A percentile compares a stretch with the other conserved stretches of the same genome.
These are phyloP conservation scores for Chlamydomonas sp. DNA, from an alignment of 139 green algal species.

Conservation along the genomic window DNA sequence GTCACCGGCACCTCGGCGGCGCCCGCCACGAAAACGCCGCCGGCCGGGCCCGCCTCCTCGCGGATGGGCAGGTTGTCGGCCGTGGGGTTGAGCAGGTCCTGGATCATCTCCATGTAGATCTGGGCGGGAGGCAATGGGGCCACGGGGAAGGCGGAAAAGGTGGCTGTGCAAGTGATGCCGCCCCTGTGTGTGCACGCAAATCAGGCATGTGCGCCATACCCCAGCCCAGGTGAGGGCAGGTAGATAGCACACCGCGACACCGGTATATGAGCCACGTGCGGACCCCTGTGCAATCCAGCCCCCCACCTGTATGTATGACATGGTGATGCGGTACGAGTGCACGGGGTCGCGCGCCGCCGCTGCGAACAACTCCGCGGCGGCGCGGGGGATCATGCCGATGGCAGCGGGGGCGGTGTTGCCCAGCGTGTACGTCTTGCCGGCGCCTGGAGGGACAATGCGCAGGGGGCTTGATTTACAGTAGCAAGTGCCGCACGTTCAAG, in stretches of 20 bases:
- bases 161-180: no score
- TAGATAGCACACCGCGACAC: no score
- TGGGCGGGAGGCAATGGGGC: constrained; percentile 43
- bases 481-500: neutral
- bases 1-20: constrained; percentile 68
- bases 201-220: no score
- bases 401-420: constrained; percentile 67
- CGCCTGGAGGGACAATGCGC: constrained; percentile 61
- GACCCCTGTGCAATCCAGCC: no score
- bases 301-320: constrained; percentile 77
- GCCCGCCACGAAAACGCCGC: constrained; percentile 82
- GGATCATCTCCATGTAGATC: constrained; percentile 91
- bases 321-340: constrained; percentile 59
- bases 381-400: constrained; percentile 87
- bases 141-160: neutral
- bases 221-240: no score
- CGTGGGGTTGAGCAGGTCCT: constrained; percentile 83
- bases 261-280: no score
- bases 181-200: no score
- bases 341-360: constrained; percentile 56
- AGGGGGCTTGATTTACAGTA: neutral
- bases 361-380: constrained; percentile 77
- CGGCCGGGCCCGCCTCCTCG: constrained; percentile 63
- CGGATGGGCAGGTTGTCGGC: constrained; percentile 84
- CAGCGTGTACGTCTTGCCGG: constrained; percentile 89